These are phyloP conservation scores for Scleroderma bovista DNA, from an alignment of 768 basidiomycete species.

Conservation along the genomic window DNA sequence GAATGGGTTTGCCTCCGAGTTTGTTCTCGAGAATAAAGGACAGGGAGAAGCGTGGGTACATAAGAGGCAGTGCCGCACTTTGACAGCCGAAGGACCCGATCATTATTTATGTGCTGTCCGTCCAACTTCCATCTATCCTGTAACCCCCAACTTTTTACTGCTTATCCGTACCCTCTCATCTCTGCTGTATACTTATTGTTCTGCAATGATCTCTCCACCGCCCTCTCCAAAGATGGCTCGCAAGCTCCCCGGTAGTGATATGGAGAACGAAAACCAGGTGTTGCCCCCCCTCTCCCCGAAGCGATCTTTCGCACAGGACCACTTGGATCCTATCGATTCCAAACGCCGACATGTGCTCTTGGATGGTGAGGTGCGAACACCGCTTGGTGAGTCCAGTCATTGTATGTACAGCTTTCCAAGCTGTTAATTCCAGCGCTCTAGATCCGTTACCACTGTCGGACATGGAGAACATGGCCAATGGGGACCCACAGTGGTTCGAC, in stretches of 20 bases:
- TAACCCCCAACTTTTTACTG: no score
- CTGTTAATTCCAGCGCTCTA: constrained; percentile 7
- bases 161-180: constrained; percentile 1
- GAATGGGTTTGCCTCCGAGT: no score
- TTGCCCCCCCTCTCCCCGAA: constrained; percentile 16
- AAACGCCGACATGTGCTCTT: constrained; percentile 18
- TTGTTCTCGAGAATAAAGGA: no score
- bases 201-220: constrained; percentile 17
- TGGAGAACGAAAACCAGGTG: constrained; percentile 10
- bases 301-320: constrained; percentile 14
- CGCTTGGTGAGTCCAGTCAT: constrained; percentile 21
- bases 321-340: constrained; percentile 8
- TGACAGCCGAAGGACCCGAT: no score
- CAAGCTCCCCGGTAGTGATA: constrained; percentile 1
- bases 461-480: constrained; percentile 13
- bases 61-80: constrained; percentile 24
- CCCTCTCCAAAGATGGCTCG: constrained; percentile 5
- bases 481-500: constrained; percentile 1
- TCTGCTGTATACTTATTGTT: constrained; percentile 5
- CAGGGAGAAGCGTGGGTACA: no score
- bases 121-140: no score
- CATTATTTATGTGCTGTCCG: no score
- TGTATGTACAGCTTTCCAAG: background rate
- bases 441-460: constrained; percentile 24
- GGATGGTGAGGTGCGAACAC: constrained; percentile 8